Conservation (phyloP, 805 yeast genomes). For the Yarrowia sp. region DNA sequence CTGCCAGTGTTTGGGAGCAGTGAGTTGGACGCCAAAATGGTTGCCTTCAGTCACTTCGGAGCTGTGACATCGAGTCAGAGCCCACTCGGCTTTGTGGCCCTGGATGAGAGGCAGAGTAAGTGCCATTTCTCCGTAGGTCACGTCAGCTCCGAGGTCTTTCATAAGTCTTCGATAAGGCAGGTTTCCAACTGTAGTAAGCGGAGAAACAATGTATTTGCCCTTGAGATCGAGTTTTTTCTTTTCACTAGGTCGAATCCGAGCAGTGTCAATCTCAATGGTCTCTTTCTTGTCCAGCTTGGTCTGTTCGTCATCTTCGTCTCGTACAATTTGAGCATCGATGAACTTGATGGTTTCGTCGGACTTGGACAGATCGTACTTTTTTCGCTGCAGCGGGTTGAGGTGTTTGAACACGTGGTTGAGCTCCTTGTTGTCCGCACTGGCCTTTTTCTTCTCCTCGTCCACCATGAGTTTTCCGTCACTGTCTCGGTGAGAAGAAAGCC, state of each 20-base stretch:
- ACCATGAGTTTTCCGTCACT: constrained; percentile 41
- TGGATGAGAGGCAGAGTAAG: constrained; percentile 77
- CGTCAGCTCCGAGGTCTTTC: constrained; percentile 86
- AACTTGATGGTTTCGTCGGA: constrained; percentile 59
- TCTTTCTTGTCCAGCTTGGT: constrained; percentile 37
- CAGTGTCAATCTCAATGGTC: constrained; percentile 44
- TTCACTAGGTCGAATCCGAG: constrained; percentile 50
- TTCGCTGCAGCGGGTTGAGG: constrained; percentile 49
- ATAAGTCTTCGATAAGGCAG: constrained; percentile 90
- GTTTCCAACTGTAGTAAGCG: constrained; percentile 96
- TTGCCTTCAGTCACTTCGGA: constrained; percentile 59
- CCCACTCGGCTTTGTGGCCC: constrained; percentile 96
- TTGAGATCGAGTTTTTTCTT: constrained; percentile 68
- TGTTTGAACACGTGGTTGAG: constrained; percentile 54
- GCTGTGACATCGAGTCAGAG: constrained; percentile 82
- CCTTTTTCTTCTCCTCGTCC: constrained; percentile 44
- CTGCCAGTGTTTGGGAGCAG: constrained; percentile 88
- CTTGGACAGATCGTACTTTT: constrained; percentile 54
- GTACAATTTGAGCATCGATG: constrained; percentile 46
- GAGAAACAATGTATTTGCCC: constrained; percentile 84
- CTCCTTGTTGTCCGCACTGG: constrained; percentile 47
- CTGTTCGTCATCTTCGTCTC: constrained; percentile 39
- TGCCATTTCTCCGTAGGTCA: constrained; percentile 96
- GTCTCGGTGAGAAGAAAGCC: constrained; percentile 69
- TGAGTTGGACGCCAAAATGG: constrained; percentile 91